Evolutionary conservation across 352 stramenopile species (phyloP), one percentile per base, ranked within the genome.

Genomic region (Phytophthora aleatoria): DNA sequence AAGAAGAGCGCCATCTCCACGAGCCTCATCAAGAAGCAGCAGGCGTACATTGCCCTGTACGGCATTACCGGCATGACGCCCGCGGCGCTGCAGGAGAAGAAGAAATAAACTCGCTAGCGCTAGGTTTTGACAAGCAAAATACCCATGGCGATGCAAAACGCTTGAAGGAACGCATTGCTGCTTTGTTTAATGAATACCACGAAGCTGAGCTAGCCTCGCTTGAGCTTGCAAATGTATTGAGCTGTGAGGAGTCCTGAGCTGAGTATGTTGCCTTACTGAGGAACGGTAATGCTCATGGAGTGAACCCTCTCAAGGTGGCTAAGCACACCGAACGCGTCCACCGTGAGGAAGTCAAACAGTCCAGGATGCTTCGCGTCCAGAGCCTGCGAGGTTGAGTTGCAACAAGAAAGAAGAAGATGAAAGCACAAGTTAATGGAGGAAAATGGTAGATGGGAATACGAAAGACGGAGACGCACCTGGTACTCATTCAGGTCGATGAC

Each of bases 231-330:
- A 61, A 54, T 68, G 55, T 42, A 64, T 67, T 61, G 36, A 64
- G 20, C 20, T 15, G 41, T 57, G 27, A 2, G 4, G 15, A 50
- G 42, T 45, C 15, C 30, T 39, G 16, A 55, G 51, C 35, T 55
- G 43, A 20, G 45, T 61, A 70, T 54, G 47, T 39, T 41, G 11
- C 16, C 48, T 77, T 81, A 78, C 61, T 81, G 69, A 44, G 61
- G 64, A 11, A 74, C 61, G 10, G 69, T 74, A 52, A 85, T 70
- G 61, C 60, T 87, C 84, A 92, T 89, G 24, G 84, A 92, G 60
- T 92, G 87, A 35, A 92, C 83, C 60, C 85, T 92, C 58, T 95
- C 87, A 41, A 95, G 71, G 73, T 92, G 83, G 70, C 82, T 92
- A 28, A 95, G 67, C 59, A 91, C 84, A 30, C 87, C 85, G 27